Base-by-base conservation (phyloP, 1,139 yeast species). In the Candida tropicalis region DNA sequence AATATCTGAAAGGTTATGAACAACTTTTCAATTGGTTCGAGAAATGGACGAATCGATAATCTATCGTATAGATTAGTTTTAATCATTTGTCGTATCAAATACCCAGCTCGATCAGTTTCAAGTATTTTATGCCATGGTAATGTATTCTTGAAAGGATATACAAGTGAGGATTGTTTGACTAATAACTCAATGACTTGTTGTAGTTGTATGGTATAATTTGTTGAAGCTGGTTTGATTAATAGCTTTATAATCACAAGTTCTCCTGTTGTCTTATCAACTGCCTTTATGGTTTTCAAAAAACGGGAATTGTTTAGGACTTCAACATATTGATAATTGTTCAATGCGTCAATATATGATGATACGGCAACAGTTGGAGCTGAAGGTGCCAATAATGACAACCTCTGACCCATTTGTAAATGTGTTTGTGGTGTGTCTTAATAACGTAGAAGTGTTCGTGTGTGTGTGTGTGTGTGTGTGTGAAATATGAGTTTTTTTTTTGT, bases 81-180 rank as follows among this genome's bases (percentile, higher is more conserved):
- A 44, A 88, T 70, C 68, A 81, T 82, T 54, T 91, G 98, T 44
- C 99, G 75, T 43, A 91, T 81, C 40, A 91, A 65, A 63, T 93
- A 95, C 0, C 95, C 96, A 0, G 98, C 98, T 42, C 97, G 73
- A 45, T 87, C 96, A 0, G 97, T 89, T 58, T 91, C 97, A 18
- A 90, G 74, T 35, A 93, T 68, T 47, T 84, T 78, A 44, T 80
- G 73, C 66, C 84, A 91, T 3, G 95, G 86, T 18, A 89, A 62
- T 2, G 82, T 84, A 54, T 84, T 86, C 10, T 84, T 82, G 36
- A 79, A 71, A 35, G 72, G 77, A 1, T 72, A 59, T 20, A 84
- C 55, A 47, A 75, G 54, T 2, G 67, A 59, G 2, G 71, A 57
- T 45, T 65, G 69, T 45, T 56, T 59, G 53, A 71, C 62, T 56